Percentiles rank a stretch among this genome's conserved stretches.
Evolutionary conservation across 2,329 filamentous ascomycete genomes (phyloP).

Genomic region (Curvularia verruculosa): DNA sequence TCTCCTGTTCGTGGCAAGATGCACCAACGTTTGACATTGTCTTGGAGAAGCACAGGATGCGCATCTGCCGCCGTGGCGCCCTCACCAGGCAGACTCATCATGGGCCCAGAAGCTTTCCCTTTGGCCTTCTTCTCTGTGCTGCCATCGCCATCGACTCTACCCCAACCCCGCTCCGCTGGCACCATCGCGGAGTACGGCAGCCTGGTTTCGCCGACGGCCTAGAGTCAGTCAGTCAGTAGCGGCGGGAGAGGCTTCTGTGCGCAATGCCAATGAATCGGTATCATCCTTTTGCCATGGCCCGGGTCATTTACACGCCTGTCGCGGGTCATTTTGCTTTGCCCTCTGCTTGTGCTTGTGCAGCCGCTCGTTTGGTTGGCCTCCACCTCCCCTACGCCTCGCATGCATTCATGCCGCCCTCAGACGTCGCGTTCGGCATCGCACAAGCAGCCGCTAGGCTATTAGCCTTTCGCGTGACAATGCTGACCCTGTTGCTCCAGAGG

Average conservation of each 20-base stretch:
- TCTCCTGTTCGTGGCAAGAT: constrained; percentile 11
- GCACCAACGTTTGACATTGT: constrained; percentile 15
- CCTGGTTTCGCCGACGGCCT: constrained; percentile 35
- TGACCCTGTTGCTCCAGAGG: constrained; percentile 26
- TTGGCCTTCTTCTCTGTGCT: constrained; percentile 1
- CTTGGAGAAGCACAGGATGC: constrained; percentile 11
- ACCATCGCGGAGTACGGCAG: constrained; percentile 31
- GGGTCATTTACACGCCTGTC: no score
- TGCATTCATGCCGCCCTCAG: constrained; percentile 7
- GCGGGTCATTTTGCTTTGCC: no score
- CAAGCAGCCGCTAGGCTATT: constrained; percentile 30
- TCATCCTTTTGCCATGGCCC: constrained; percentile 5
- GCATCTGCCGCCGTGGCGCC: constrained; percentile 7
- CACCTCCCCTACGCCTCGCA: constrained; percentile 17
- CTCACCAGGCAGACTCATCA: neutral
- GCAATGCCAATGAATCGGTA: constrained; percentile 19
- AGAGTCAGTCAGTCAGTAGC: constrained; percentile 17
- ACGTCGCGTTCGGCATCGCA: constrained; percentile 18
- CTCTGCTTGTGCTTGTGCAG: constrained; percentile 2
- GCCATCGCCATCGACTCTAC: constrained; percentile 17
- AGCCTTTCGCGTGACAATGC: constrained; percentile 26
- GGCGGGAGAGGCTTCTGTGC: constrained; percentile 9
- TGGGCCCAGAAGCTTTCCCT: constrained; percentile 12
- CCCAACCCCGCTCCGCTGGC: constrained; percentile 16
- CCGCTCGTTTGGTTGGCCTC: constrained; percentile 2